A percentile compares a stretch with the other conserved stretches of the same genome.
Evolutionary conservation across 2,329 filamentous ascomycete genomes (phyloP).

Genomic region (Penicillium sp.): DNA sequence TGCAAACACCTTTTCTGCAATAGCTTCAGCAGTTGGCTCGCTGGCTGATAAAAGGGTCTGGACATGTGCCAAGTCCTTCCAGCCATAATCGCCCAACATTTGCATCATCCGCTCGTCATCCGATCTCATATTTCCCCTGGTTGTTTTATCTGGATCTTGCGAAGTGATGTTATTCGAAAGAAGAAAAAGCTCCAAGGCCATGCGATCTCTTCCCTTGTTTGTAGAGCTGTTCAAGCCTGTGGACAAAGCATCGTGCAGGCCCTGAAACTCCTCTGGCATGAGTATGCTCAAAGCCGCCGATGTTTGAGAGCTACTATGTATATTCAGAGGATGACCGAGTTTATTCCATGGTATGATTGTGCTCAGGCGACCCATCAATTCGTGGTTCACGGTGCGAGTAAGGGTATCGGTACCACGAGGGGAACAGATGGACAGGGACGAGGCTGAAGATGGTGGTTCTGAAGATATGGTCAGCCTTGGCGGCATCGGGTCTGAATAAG

Average conservation of each 20-base stretch:
- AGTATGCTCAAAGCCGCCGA: conserved; percentile 12
- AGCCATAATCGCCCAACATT: neutral
- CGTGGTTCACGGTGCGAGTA: too few species aligned
- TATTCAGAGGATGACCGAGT: too few species aligned
- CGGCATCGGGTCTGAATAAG: neutral
- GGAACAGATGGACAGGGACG: neutral
- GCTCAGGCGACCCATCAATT: too few species aligned
- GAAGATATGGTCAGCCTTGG: neutral
- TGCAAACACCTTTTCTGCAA: conserved; percentile 13
- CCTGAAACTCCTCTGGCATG: conserved; percentile 14
- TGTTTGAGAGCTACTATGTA: too few species aligned
- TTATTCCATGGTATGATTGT: too few species aligned
- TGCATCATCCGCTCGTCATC: neutral
- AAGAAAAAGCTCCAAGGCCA: conserved; percentile 4
- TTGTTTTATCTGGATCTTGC: neutral
- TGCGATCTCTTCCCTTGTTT: neutral
- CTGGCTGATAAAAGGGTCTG: neutral
- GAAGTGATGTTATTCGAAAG: conserved; percentile 15
- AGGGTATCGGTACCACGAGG: neutral
- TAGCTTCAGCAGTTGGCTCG: conserved; percentile 19
- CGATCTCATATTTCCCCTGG: neutral
- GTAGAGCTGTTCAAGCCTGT: neutral
- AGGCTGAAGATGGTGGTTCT: neutral
- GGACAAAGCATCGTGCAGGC: neutral
- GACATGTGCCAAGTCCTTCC: neutral